Evolutionary conservation across 148 eudicot species (phyloP), one percentile per base, ranked within the genome.

Genomic region (Heliosperma pusillum): DNA sequence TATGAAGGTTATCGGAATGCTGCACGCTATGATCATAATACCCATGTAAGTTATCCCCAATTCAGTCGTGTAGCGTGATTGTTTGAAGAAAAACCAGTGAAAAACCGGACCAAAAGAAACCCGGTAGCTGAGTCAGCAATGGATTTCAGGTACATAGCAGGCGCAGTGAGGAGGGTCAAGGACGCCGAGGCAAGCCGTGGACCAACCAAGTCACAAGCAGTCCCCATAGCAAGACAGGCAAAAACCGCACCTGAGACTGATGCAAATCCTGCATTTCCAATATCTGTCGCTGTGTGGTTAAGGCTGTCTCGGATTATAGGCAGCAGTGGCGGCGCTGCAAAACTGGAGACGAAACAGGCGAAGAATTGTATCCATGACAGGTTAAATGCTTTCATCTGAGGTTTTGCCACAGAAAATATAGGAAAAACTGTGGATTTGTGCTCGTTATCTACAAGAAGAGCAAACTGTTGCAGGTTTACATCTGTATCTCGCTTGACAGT

Each of bases 301-400:
- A 94, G 90, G 72, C 88, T 81, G 71, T 91, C 96, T 3, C 97
- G 88, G 33, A 94, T 94, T 36, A 94, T 45, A 0, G 98, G 98
- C 20, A 91, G 78, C 12, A 94, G 88, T 0, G 97, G 97, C 0
- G 98, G 96, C 12, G 93, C 91, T 4, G 98, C 93, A 60, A 94
- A 94, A 17, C 87, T 81, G 47, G 98, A 91, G 1, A 94, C 82
- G 73, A 90, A 91, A 44, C 96, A 90, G 22, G 88, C 74, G 30
- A 94, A 94, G 86, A 89, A 90, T 3, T 90, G 90, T 10, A 91
- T 30, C 98, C 98, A 93, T 2, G 97, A 80, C 7, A 93, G 81
- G 65, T 93, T 96, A 66, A 94, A 94, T 0, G 98, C 91, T 5
- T 86, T 79, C 97, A 91, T 90, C 76, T 91, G 98, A 26, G 98